Conservation (phyloP, 2,329 filamentous ascomycete species). For the Pseudodiploospora longispora region DNA sequence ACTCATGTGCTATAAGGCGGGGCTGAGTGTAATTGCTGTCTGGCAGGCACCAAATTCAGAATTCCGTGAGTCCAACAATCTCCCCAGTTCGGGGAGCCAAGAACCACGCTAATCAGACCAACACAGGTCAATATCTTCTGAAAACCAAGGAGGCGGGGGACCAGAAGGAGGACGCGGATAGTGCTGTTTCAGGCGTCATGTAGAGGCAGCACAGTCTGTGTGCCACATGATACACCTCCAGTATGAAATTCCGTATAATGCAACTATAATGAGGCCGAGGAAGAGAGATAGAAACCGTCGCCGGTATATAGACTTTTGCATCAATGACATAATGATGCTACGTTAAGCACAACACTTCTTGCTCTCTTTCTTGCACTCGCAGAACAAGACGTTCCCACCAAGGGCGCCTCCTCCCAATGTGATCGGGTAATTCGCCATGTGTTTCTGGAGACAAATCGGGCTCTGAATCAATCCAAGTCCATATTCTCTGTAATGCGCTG, state of each 20-base stretch:
- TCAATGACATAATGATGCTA: conserved; percentile 10
- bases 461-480: conserved; percentile 26
- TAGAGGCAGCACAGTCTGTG: background rate
- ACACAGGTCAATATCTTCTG: conserved; percentile 30
- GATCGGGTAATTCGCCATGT: conserved; percentile 10
- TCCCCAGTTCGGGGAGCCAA: background rate
- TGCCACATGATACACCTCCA: too few species aligned
- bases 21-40: conserved; percentile 25
- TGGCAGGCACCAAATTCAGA: conserved; percentile 31
- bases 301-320: conserved; percentile 3
- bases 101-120: conserved; percentile 10
- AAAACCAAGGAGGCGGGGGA: conserved; percentile 21
- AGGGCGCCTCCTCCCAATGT: conserved; percentile 21
- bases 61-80: conserved; percentile 23
- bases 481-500: conserved; percentile 23
- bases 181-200: conserved; percentile 24
- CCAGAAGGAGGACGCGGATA: conserved; percentile 28
- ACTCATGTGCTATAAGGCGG: conserved; percentile 31
- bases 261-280: too few species aligned
- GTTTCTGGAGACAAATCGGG: conserved; percentile 11
- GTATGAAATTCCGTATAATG: too few species aligned
- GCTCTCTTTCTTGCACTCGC: conserved; percentile 21
- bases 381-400: conserved; percentile 35
- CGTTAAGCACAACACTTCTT: conserved; percentile 31
- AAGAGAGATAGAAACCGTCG: background rate